Evolutionary conservation across 495 filamentous ascomycete species (phyloP).

Genomic region (Penicillium paradoxum): DNA sequence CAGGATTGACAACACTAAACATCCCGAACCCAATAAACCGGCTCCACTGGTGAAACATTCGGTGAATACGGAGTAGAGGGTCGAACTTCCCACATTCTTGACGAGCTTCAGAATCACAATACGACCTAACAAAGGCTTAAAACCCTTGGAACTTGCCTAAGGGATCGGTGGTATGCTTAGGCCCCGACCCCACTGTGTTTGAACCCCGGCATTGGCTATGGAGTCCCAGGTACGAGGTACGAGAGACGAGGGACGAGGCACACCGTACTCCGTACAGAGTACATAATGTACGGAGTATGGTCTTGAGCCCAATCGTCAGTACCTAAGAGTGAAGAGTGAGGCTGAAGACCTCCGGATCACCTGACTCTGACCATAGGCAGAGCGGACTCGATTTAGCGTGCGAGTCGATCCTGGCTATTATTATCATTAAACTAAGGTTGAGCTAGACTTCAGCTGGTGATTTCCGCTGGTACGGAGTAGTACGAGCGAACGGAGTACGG

Average conservation of each 20-base stretch:
- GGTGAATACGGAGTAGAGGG: background rate
- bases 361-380: background rate
- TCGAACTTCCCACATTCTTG: background rate
- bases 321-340: no score
- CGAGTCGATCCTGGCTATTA: background rate
- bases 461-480: no score
- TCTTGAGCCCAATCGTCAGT: no score
- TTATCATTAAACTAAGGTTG: background rate
- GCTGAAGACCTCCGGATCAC: background rate
- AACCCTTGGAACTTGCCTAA: background rate
- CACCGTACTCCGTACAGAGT: background rate
- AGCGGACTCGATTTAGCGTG: background rate
- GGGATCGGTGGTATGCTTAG: background rate
- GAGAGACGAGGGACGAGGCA: background rate
- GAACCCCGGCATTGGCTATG: background rate
- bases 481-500: no score
- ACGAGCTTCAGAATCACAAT: background rate
- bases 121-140: constrained; percentile 1
- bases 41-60: constrained; percentile 19
- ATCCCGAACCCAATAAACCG: constrained; percentile 17
- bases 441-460: no score
- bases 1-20: constrained; percentile 4
- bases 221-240: no score
- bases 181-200: background rate
- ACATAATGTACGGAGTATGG: background rate